Evolutionary conservation across 345 rosid species (phyloP).

Genomic region (Punica granatum): DNA sequence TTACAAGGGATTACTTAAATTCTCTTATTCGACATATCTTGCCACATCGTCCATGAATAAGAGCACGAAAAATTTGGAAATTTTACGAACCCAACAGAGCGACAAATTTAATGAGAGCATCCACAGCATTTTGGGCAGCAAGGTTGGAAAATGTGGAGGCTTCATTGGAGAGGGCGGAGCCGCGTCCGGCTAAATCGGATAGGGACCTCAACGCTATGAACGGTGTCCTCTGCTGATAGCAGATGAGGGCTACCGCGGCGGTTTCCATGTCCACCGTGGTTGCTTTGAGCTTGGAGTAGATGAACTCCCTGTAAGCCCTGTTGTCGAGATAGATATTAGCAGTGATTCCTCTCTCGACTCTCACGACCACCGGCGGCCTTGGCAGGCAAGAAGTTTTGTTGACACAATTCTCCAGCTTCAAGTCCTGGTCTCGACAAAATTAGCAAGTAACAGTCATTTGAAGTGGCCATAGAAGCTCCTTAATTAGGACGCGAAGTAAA

Average conservation of each 20-base stretch:
- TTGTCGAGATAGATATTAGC: conserved; percentile 54
- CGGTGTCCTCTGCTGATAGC: conserved; percentile 42
- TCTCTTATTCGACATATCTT: too few species aligned
- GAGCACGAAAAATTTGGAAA: too few species aligned
- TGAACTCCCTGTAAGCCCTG: conserved; percentile 43
- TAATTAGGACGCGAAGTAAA: too few species aligned
- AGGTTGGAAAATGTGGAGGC: conserved; percentile 37
- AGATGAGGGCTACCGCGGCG: conserved; percentile 55
- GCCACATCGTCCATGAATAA: not conserved
- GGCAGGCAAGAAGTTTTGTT: conserved; percentile 63
- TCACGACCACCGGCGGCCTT: conserved; percentile 38
- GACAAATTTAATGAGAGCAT: conserved; percentile 35
- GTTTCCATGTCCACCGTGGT: conserved; percentile 73
- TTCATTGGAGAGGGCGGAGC: conserved; percentile 51
- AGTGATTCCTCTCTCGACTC: conserved; percentile 47
- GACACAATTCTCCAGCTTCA: conserved; percentile 41
- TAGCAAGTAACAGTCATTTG: not conserved
- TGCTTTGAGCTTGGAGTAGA: conserved; percentile 47
- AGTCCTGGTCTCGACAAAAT: conserved; percentile 19
- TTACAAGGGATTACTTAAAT: too few species aligned
- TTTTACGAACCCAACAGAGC: conserved; percentile 20
- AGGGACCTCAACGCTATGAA: conserved; percentile 55
- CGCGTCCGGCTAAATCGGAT: conserved; percentile 80
- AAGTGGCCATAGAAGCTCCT: not conserved
- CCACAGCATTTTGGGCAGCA: conserved; percentile 54